These are phyloP conservation scores for Macrophomina pseudophaseolina DNA, from an alignment of 2,329 filamentous ascomycete species.

Conservation along the genomic window DNA sequence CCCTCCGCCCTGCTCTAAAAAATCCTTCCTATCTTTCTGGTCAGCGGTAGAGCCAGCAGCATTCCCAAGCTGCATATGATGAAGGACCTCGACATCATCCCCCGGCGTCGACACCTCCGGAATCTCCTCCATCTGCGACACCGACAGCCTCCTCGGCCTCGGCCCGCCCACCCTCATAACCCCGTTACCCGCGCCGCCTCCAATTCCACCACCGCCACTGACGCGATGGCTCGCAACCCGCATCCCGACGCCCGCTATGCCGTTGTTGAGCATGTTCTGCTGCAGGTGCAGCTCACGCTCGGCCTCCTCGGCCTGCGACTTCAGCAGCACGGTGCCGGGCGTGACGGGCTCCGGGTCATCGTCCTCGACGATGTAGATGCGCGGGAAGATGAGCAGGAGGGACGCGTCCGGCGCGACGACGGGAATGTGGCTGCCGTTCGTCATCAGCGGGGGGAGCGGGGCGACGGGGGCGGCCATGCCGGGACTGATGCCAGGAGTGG, in stretches of 20 bases:
- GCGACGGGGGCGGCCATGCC: neutral
- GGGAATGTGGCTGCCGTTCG: neutral
- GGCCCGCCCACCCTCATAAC: conserved; percentile 10
- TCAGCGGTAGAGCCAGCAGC: neutral
- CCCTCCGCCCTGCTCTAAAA: conserved; percentile 13
- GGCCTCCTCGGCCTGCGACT: conserved; percentile 8
- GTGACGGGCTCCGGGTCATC: conserved; percentile 22
- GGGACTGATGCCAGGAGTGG: neutral
- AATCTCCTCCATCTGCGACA: conserved; percentile 21
- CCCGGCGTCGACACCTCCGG: conserved; percentile 9
- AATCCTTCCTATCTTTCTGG: neutral
- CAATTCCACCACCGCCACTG: neutral
- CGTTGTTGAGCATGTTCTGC: neutral
- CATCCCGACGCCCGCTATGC: neutral
- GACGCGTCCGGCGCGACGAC: neutral
- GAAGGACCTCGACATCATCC: neutral
- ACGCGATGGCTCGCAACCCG: neutral
- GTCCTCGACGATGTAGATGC: conserved; percentile 24
- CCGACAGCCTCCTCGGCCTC: neutral
- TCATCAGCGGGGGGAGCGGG: neutral
- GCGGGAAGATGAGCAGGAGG: conserved; percentile 19
- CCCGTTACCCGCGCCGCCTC: neutral
- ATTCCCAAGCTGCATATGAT: too few species aligned
- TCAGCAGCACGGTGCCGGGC: neutral
- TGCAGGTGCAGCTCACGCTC: conserved; percentile 5